These are phyloP conservation scores for Quercus lobata DNA, from an alignment of 331 rosid genomes.

Conservation along the genomic window DNA sequence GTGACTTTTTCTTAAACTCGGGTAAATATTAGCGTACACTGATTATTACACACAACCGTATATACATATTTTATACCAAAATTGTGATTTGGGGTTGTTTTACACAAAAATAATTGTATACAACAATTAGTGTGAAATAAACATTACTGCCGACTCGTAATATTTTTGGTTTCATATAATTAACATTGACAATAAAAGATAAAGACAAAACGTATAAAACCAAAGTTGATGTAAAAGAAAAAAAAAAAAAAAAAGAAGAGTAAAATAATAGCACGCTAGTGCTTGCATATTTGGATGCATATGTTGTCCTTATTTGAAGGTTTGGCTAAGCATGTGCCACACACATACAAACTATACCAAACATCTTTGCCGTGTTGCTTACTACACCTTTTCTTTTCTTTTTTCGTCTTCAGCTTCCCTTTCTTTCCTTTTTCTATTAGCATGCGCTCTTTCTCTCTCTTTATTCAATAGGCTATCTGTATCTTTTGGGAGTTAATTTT, in stretches of 20 bases:
- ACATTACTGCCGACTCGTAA: too few species aligned
- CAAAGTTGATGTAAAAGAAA: not conserved
- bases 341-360: slow-evolving; percentile 28
- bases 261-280: slow-evolving; percentile 11
- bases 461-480: slow-evolving; percentile 15
- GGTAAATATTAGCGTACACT: too few species aligned
- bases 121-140: too few species aligned
- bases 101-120: too few species aligned
- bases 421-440: not conserved
- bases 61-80: too few species aligned
- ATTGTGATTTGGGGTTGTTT: too few species aligned
- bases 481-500: slow-evolving; percentile 5
- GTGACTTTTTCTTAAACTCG: too few species aligned
- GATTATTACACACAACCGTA: too few species aligned
- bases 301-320: slow-evolving; percentile 27
- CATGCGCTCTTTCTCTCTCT: not conserved
- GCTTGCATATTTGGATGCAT: slow-evolving; percentile 48
- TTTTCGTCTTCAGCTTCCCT: not conserved
- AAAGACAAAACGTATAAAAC: too few species aligned
- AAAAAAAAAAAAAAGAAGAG: not conserved
- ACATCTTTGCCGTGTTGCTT: slow-evolving; percentile 43
- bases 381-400: slow-evolving; percentile 15
- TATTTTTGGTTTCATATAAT: too few species aligned
- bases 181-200: not conserved
- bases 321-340: slow-evolving; percentile 66